phyloP scores from a whole-genome alignment of 148 eudicot species.

The Pouteria glomerata region DNA sequence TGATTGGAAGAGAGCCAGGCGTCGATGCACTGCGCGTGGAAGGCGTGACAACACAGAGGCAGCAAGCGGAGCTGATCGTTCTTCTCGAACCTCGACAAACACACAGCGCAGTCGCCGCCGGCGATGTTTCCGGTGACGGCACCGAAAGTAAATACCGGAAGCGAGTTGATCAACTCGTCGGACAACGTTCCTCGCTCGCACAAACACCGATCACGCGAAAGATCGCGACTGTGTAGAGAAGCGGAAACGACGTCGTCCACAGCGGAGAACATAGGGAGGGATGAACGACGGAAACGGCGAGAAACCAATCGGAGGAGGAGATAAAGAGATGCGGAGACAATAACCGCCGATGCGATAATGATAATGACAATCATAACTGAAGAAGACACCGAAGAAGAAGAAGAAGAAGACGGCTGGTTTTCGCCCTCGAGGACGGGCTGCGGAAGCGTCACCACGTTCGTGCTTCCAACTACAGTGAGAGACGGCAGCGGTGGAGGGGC shows the following conservation, averaged over 20 bases:
- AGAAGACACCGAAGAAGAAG: constrained; percentile 20
- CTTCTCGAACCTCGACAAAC: constrained; percentile 67
- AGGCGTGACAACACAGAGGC: constrained; percentile 82
- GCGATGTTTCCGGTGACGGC: constrained; percentile 27
- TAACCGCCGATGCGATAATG: constrained; percentile 50
- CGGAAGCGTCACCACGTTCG: neutral
- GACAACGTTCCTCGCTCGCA: neutral
- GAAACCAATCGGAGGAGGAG: constrained; percentile 58
- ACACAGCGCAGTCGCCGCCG: constrained; percentile 80
- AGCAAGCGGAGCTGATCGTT: constrained; percentile 62
- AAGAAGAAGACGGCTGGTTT: neutral
- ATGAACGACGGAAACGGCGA: constrained; percentile 19
- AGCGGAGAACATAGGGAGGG: neutral
- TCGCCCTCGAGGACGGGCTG: neutral
- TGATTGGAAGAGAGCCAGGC: constrained; percentile 58
- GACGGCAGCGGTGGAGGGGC: neutral
- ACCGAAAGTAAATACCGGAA: constrained; percentile 62
- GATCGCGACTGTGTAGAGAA: neutral
- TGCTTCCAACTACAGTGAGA: neutral
- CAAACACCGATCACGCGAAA: neutral
- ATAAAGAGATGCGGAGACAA: constrained; percentile 58
- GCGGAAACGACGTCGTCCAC: constrained; percentile 3
- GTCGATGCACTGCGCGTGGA: constrained; percentile 74
- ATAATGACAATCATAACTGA: constrained; percentile 36
- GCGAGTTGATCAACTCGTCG: constrained; percentile 23